Conservation (phyloP, 805 yeast species). For the Yamadazyma phyllophila region DNA sequence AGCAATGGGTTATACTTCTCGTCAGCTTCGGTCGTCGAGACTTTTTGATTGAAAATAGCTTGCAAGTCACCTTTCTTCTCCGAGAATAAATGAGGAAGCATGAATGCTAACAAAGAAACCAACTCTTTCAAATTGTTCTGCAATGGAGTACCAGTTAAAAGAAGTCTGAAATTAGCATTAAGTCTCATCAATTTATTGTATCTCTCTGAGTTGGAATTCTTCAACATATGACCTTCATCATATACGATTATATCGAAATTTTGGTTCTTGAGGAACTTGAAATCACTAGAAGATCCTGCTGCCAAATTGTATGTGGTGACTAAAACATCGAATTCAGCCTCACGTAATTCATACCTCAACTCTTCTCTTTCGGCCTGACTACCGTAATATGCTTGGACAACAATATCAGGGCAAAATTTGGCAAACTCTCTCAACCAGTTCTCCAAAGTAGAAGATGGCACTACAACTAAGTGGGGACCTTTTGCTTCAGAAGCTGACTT, state of each 20-base stretch:
- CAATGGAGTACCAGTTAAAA: constrained; percentile 94
- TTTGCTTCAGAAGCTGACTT: constrained; percentile 53
- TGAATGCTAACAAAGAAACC: constrained; percentile 86
- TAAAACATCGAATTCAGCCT: constrained; percentile 73
- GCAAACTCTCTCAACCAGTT: constrained; percentile 96
- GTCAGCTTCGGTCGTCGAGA: constrained; percentile 55
- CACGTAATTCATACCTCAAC: constrained; percentile 64
- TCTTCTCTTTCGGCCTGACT: constrained; percentile 81
- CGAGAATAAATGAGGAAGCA: constrained; percentile 77
- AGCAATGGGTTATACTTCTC: constrained; percentile 69
- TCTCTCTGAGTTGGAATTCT: constrained; percentile 84
- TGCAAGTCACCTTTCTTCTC: constrained; percentile 80
- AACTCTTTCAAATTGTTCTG: constrained; percentile 91
- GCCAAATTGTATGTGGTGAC: constrained; percentile 95
- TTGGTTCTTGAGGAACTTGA: constrained; percentile 69
- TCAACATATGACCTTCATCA: constrained; percentile 97
- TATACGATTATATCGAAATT: constrained; percentile 85
- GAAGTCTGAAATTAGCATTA: constrained; percentile 75
- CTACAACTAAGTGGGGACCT: constrained; percentile 92
- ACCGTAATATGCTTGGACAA: constrained; percentile 93
- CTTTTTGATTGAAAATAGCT: constrained; percentile 83
- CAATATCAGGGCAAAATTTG: constrained; percentile 78
- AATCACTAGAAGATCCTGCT: constrained; percentile 80
- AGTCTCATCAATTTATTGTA: constrained; percentile 83
- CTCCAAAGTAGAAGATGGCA: constrained; percentile 94